Conservation (phyloP, 2,329 filamentous ascomycete species). For the Didymella pomorum region DNA sequence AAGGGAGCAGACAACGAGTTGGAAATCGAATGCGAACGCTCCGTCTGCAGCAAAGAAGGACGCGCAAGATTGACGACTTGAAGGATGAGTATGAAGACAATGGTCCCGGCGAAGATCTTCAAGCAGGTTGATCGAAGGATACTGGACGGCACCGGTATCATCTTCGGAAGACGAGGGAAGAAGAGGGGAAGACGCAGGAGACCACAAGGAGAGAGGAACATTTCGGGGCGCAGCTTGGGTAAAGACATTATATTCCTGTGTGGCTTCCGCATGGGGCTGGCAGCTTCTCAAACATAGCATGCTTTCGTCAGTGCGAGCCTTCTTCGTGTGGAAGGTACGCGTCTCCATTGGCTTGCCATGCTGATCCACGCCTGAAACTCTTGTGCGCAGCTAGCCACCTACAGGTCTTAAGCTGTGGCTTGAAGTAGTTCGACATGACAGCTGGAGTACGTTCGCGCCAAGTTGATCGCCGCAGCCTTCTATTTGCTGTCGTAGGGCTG, state of each 20-base stretch:
- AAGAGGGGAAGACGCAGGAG: neutral
- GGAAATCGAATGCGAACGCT: neutral
- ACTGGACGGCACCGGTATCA: neutral
- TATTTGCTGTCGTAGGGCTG: neutral
- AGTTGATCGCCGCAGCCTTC: too few species aligned
- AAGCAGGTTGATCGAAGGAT: slow-evolving; percentile 1
- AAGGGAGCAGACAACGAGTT: slow-evolving; percentile 21
- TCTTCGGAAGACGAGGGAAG: neutral
- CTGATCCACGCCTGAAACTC: slow-evolving; percentile 1
- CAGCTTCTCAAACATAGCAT: neutral
- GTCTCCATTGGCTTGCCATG: neutral
- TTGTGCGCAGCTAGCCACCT: neutral
- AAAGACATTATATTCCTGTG: neutral
- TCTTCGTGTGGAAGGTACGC: neutral
- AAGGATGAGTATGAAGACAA: slow-evolving; percentile 1
- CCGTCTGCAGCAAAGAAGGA: neutral
- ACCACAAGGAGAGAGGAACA: neutral
- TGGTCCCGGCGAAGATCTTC: neutral
- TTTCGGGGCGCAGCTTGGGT: neutral
- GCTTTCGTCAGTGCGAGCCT: neutral
- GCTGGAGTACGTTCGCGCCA: too few species aligned
- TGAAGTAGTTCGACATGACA: neutral
- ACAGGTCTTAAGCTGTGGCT: neutral
- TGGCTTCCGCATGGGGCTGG: neutral
- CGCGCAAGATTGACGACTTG: neutral